These are phyloP conservation scores for Jasminum sambac DNA, from an alignment of 257 asterid genomes.

Conservation along the genomic window DNA sequence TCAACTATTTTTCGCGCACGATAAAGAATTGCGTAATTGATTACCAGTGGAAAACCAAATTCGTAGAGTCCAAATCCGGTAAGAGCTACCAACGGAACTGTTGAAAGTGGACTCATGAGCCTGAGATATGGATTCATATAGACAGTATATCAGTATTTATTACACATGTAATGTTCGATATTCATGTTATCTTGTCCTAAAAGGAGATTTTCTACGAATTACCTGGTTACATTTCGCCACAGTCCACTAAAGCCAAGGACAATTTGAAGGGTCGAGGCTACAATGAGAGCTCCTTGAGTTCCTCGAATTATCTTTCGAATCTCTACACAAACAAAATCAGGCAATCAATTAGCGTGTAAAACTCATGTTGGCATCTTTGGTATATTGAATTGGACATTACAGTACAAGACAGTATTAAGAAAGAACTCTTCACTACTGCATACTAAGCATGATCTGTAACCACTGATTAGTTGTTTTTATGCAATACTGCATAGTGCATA, in stretches of 20 bases:
- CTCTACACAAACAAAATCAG: conserved; percentile 40
- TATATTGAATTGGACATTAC: not conserved
- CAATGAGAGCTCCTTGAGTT: conserved; percentile 88
- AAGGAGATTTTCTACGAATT: conserved; percentile 10
- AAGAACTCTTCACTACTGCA: not conserved
- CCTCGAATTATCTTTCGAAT: conserved; percentile 77
- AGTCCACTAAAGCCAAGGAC: conserved; percentile 90
- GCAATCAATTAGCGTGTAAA: conserved; percentile 1
- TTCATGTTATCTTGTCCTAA: not conserved
- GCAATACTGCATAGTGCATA: not conserved
- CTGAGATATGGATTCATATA: conserved; percentile 36
- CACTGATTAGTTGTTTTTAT: not conserved
- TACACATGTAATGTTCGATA: too few species aligned
- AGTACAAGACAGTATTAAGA: not conserved
- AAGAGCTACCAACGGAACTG: conserved; percentile 80
- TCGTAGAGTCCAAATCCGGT: conserved; percentile 91
- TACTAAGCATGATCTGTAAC: too few species aligned
- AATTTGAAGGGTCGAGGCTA: conserved; percentile 86
- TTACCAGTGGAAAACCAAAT: conserved; percentile 91
- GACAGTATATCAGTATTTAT: not conserved
- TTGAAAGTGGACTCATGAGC: conserved; percentile 77
- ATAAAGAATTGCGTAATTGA: conserved; percentile 13
- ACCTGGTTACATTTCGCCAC: conserved; percentile 85
- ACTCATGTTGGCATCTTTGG: not conserved
- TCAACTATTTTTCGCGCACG: not conserved